Percentiles rank a stretch among this genome's conserved stretches.
These are phyloP conservation scores for Cladorrhinum samala DNA, from an alignment of 495 filamentous ascomycete species.

Conservation along the genomic window DNA sequence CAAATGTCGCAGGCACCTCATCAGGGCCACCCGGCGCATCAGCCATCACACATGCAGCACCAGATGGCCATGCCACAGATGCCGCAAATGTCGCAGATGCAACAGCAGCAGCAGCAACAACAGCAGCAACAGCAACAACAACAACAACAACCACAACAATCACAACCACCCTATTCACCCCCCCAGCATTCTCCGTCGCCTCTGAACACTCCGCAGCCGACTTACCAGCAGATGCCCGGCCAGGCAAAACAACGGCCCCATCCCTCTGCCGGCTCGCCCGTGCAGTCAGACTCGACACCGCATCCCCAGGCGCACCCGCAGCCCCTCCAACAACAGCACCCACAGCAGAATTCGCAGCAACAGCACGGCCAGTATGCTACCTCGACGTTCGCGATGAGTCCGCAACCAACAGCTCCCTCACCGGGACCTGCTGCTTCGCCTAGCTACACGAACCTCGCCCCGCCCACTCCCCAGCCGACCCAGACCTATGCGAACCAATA, in stretches of 20 bases:
- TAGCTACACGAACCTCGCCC: slow-evolving; percentile 14
- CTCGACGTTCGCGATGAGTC: slow-evolving; percentile 15
- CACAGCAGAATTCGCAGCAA: slow-evolving; percentile 40
- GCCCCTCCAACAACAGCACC: too few species aligned
- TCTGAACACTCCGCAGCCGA: slow-evolving; percentile 15
- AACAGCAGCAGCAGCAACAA: slow-evolving; percentile 39
- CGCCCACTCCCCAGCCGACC: neutral
- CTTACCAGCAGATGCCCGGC: slow-evolving; percentile 43
- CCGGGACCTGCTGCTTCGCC: slow-evolving; percentile 13
- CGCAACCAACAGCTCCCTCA: slow-evolving; percentile 5
- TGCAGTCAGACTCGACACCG: too few species aligned
- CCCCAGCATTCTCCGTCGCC: slow-evolving; percentile 36
- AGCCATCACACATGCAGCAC: neutral
- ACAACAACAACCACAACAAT: slow-evolving; percentile 10
- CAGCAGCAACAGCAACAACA: slow-evolving; percentile 14
- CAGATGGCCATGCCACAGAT: slow-evolving; percentile 30
- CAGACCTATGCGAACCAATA: slow-evolving; percentile 15
- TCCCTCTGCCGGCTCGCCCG: slow-evolving; percentile 64
- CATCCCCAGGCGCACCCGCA: too few species aligned
- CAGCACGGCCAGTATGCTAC: slow-evolving; percentile 24
- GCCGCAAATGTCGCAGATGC: slow-evolving; percentile 23
- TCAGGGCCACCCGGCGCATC: neutral
- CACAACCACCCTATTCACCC: too few species aligned
- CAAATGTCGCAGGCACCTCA: neutral
- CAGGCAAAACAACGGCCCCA: slow-evolving; percentile 65